Base-by-base conservation (phyloP, 768 basidiomycete genomes). In the Plicaturopsis crispa region DNA sequence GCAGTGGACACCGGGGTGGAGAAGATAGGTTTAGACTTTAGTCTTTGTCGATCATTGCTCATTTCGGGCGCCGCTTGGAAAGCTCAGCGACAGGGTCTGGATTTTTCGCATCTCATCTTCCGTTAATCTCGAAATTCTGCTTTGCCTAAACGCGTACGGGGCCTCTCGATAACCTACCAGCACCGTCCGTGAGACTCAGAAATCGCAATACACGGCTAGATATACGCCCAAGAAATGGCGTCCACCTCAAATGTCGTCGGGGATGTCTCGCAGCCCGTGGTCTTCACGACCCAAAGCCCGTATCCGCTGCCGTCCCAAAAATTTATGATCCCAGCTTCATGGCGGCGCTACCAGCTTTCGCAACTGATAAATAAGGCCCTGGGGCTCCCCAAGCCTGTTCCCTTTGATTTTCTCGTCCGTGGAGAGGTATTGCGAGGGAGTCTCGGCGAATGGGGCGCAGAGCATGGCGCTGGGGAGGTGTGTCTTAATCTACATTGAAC, bases 301-400 rank as follows among this genome's bases (percentile, higher is more conserved):
- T 88, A 91, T 57, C 69, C 76, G 8, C 73, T 94, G 10, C 91
- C 85, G 0, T 70, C 80, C 1, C 87, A 92, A 57, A 90, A 89
- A 53, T 97, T 90, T 55, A 80, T 96, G 78, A 82, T 98, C 12
- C 94, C 96, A 2, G 69, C 80, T 1, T 65, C 75, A 57, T 98
- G 92, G 92, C 77, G 73, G 41, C 80, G 94, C n/a, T 98, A 86
- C 59, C 94, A 97, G 51, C 82, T 99, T 22, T 97, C 93, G 1
- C 91, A 97, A 44, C 81, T 98, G 31, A 80, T 99, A 42, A 99
- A 99, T 66, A 96, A 96, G 54, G 88, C 93, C 1, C 67, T 98
- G 19, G 71, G 74, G 18, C 74, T 84, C 13, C 57, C 71, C 0
- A 75, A 76, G 39, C 79, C 86, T 0, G 67, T 94, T 3, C 93